Conservation (phyloP, 805 yeast species). For the Yarrowia sp. region DNA sequence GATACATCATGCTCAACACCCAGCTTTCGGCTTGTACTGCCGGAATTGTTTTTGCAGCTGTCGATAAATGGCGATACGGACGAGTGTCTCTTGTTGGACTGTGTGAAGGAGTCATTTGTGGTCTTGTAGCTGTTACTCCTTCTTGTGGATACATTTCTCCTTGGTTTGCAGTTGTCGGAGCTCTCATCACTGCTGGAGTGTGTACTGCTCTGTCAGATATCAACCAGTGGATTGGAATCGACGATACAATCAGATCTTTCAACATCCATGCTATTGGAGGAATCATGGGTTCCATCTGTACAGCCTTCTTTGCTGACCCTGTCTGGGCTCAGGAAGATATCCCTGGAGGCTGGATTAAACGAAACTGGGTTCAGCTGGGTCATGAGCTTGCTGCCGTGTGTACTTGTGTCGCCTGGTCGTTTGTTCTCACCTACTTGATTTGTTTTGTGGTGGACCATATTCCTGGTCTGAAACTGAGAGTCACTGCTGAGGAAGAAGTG, state of each 20-base stretch:
- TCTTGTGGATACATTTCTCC: slow-evolving; percentile 66
- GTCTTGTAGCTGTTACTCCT: slow-evolving; percentile 93
- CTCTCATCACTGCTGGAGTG: slow-evolving; percentile 42
- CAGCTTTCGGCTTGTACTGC: slow-evolving; percentile 53
- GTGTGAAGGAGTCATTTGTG: slow-evolving; percentile 90
- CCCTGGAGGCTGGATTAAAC: slow-evolving; percentile 86
- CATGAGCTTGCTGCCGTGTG: slow-evolving; percentile 79
- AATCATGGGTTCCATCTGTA: slow-evolving; percentile 45
- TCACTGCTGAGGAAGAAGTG: slow-evolving; percentile 66
- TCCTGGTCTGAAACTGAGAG: slow-evolving; percentile 79
- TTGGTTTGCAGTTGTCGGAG: slow-evolving; percentile 46
- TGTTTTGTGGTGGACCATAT: slow-evolving; percentile 65
- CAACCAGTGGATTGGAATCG: slow-evolving; percentile 46
- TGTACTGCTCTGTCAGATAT: slow-evolving; percentile 43
- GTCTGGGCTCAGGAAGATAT: slow-evolving; percentile 30
- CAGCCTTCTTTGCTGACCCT: slow-evolving; percentile 46
- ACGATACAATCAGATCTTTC: slow-evolving; percentile 48
- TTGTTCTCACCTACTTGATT: slow-evolving; percentile 66
- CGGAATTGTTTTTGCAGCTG: slow-evolving; percentile 44
- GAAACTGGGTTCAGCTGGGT: slow-evolving; percentile 78
- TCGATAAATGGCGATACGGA: slow-evolving; percentile 40
- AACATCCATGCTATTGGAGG: slow-evolving; percentile 53
- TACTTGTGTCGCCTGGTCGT: slow-evolving; percentile 73
- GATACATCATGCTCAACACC: slow-evolving; percentile 65
- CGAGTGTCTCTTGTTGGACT: slow-evolving; percentile 76